Conservation (phyloP, 371 early-diverging fungal genomes). For the Neoconidiobolus thromboides region DNA sequence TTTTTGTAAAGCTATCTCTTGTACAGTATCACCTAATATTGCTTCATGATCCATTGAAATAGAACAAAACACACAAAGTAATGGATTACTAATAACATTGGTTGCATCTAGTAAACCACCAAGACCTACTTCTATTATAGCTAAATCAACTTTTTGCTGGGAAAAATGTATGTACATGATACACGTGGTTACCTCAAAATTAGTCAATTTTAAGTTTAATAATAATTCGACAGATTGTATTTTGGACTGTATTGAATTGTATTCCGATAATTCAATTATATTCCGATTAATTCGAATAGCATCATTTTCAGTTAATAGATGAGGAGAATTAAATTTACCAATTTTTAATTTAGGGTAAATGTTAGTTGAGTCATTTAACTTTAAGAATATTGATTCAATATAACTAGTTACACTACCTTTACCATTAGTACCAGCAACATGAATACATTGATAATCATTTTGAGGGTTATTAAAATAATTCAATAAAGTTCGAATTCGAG, state of each 20-base stretch:
- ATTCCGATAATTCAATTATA: conserved; percentile 50
- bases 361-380: neutral
- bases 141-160: conserved; percentile 36
- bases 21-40: conserved; percentile 51
- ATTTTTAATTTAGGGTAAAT: conserved; percentile 18
- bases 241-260: conserved; percentile 33
- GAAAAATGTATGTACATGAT: conserved; percentile 30
- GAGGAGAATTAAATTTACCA: conserved; percentile 82
- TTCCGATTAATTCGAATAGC: conserved; percentile 72
- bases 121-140: conserved; percentile 64
- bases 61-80: conserved; percentile 55
- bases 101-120: conserved; percentile 76
- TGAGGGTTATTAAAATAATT: conserved; percentile 8
- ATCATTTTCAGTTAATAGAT: conserved; percentile 73
- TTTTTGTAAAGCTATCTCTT: conserved; percentile 80
- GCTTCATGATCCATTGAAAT: conserved; percentile 62
- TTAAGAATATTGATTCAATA: conserved; percentile 25
- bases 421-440: conserved; percentile 74
- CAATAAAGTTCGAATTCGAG: too few relatives aligned
- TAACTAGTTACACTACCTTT: conserved; percentile 66
- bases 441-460: conserved; percentile 27
- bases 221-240: conserved; percentile 15
- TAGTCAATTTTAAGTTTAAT: conserved; percentile 36
- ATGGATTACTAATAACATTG: conserved; percentile 42
- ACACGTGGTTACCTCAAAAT: conserved; percentile 71